Evolutionary conservation across 495 filamentous ascomycete genomes (phyloP).

Genomic region (Pyrenopolyporus hunteri): DNA sequence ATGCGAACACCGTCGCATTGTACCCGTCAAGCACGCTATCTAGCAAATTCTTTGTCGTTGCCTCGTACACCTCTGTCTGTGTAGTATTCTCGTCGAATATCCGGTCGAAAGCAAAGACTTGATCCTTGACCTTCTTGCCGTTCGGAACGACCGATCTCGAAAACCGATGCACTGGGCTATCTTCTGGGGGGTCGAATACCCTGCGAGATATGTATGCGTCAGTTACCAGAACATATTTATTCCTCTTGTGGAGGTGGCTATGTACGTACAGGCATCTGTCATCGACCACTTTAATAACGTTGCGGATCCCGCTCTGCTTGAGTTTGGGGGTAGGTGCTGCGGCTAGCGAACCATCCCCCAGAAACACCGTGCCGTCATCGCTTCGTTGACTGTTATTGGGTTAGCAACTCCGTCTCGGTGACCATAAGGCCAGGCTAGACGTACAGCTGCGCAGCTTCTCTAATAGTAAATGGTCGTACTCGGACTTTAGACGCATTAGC

Average conservation of each 20-base stretch:
- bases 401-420: slow-evolving; percentile 11
- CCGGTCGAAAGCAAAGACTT: slow-evolving; percentile 94
- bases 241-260: not conserved
- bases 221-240: not conserved
- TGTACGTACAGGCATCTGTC: slow-evolving; percentile 94
- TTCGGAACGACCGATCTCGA: slow-evolving; percentile 79
- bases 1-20: slow-evolving; percentile 98
- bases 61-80: slow-evolving; percentile 94
- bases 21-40: slow-evolving; percentile 97
- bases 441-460: slow-evolving; percentile 71
- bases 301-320: slow-evolving; percentile 81
- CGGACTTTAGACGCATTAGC: slow-evolving; percentile 64
- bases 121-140: slow-evolving; percentile 95
- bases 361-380: slow-evolving; percentile 88
- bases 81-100: slow-evolving; percentile 96
- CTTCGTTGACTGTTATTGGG: slow-evolving; percentile 63
- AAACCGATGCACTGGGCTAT: slow-evolving; percentile 92
- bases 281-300: slow-evolving; percentile 95
- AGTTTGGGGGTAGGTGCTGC: slow-evolving; percentile 82
- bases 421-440: slow-evolving; percentile 34
- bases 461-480: slow-evolving; percentile 91
- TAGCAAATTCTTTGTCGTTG: slow-evolving; percentile 84
- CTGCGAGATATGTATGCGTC: slow-evolving; percentile 52
- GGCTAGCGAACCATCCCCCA: slow-evolving; percentile 93
- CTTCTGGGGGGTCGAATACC: slow-evolving; percentile 96